A percentile compares a stretch with the other conserved stretches of the same genome.
Conservation (phyloP, 768 basidiomycete genomes). For the Suillus clintonianus region DNA sequence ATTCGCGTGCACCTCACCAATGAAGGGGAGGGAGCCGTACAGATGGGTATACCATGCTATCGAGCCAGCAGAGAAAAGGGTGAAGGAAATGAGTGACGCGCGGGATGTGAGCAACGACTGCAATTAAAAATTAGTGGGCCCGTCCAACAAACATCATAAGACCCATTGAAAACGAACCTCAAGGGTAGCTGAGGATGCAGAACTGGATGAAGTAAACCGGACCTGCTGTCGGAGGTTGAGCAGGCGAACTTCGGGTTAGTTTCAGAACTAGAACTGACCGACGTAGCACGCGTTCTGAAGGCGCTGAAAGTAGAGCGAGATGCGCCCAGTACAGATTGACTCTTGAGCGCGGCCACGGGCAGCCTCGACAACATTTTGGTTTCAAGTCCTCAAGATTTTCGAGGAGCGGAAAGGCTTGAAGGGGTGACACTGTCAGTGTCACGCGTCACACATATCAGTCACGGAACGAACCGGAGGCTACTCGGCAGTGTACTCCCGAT, state of each 20-base stretch:
- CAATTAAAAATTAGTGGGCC: constrained; percentile 2
- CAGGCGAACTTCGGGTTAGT: constrained; percentile 19
- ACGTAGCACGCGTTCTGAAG: constrained; percentile 46
- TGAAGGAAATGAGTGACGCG: constrained; percentile 72
- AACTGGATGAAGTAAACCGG: constrained; percentile 71
- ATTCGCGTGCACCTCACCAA: constrained; percentile 92
- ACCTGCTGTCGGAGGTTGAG: constrained; percentile 42
- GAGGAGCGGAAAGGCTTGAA: constrained; percentile 33
- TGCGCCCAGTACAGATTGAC: constrained; percentile 48
- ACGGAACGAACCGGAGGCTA: constrained; percentile 54
- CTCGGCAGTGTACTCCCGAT: constrained; percentile 17
- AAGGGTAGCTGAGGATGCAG: constrained; percentile 54
- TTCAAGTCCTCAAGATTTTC: constrained; percentile 41
- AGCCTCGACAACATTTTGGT: constrained; percentile 83
- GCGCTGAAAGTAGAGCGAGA: constrained; percentile 45
- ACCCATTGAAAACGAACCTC: constrained; percentile 54
- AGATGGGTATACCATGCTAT: constrained; percentile 97
- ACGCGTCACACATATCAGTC: constrained; percentile 42
- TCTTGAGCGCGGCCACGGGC: constrained; percentile 71
- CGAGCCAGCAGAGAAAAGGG: constrained; percentile 80
- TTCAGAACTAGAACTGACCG: constrained; percentile 42
- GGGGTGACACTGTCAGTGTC: constrained; percentile 39
- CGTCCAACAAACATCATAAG: neutral
- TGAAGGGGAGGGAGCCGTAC: constrained; percentile 86
- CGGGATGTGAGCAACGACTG: constrained; percentile 73